These are phyloP conservation scores for Penicillium dipodomyicola DNA, from an alignment of 495 filamentous ascomycete species.

Conservation along the genomic window DNA sequence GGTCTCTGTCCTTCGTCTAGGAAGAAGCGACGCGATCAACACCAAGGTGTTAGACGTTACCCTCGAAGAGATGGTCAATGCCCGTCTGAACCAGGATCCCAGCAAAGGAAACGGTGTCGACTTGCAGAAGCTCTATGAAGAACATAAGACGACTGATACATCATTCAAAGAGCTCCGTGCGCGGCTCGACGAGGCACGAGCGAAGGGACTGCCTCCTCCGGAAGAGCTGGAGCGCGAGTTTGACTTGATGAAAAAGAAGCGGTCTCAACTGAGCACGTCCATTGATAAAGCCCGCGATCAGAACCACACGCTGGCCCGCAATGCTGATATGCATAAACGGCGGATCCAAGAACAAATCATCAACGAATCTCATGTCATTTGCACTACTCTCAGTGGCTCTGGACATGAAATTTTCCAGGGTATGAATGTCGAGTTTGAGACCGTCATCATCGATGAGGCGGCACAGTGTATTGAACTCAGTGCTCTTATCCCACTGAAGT, in stretches of 20 bases:
- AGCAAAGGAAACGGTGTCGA: conserved; percentile 46
- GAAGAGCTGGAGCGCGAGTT: conserved; percentile 73
- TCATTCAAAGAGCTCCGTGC: conserved; percentile 64
- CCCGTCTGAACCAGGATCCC: conserved; percentile 52
- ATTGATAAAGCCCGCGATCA: conserved; percentile 85
- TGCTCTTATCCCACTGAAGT: conserved; percentile 94
- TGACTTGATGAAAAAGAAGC: conserved; percentile 69
- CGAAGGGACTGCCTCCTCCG: conserved; percentile 56
- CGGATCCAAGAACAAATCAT: conserved; percentile 88
- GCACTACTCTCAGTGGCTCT: conserved; percentile 90
- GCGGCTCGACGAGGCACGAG: conserved; percentile 67
- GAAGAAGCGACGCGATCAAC: conserved; percentile 91
- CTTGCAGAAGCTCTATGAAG: conserved; percentile 74
- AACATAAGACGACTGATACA: conserved; percentile 74
- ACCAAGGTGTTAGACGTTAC: conserved; percentile 86
- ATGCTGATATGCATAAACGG: conserved; percentile 80
- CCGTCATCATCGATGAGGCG: conserved; percentile 96
- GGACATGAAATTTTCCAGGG: conserved; percentile 98
- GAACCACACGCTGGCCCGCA: conserved; percentile 69
- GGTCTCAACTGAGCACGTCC: conserved; percentile 68
- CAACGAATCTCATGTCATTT: conserved; percentile 85
- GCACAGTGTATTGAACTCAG: conserved; percentile 97
- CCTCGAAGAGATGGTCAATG: conserved; percentile 84
- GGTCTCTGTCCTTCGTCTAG: conserved; percentile 84
- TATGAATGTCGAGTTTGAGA: conserved; percentile 94